Conservation (phyloP, 2,329 filamentous ascomycete species). For the Sporothrix pseudoabietina region DNA sequence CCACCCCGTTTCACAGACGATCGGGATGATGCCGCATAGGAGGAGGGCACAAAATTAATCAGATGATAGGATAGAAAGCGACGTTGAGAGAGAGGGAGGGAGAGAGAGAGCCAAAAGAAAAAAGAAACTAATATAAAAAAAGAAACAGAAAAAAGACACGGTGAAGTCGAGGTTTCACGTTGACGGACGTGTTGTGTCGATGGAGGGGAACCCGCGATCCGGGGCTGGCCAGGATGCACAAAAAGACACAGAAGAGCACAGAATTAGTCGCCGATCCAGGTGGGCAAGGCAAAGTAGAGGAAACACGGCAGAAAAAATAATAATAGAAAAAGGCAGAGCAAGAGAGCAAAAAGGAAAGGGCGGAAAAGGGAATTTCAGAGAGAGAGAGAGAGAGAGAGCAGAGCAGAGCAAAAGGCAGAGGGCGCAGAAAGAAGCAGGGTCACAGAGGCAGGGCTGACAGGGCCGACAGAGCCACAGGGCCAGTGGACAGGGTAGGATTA, state of each 20-base stretch:
- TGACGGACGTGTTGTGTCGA: background rate
- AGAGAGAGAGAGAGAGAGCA: background rate
- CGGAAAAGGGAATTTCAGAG: background rate
- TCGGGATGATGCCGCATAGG: conserved; percentile 11
- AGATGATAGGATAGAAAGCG: background rate
- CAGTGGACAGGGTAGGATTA: conserved; percentile 16
- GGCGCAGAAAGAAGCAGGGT: background rate
- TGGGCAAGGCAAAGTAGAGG: background rate
- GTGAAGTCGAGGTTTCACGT: background rate
- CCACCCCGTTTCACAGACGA: conserved; percentile 15
- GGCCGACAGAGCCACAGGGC: background rate
- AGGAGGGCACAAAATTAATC: background rate
- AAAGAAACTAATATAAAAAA: conserved; percentile 9
- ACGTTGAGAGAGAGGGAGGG: background rate
- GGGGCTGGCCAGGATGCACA: background rate
- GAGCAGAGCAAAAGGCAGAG: background rate
- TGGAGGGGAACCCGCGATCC: conserved; percentile 1
- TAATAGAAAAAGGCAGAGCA: background rate
- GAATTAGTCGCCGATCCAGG: background rate
- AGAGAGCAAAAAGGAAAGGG: background rate
- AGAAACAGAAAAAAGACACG: background rate
- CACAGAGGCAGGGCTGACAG: background rate
- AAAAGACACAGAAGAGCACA: background rate
- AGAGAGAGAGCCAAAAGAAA: background rate
- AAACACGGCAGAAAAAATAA: background rate